Percentiles rank a stretch among this genome's conserved stretches.
These are phyloP conservation scores for Scytalidium lignicola DNA, from an alignment of 2,329 filamentous ascomycete genomes.

Conservation along the genomic window DNA sequence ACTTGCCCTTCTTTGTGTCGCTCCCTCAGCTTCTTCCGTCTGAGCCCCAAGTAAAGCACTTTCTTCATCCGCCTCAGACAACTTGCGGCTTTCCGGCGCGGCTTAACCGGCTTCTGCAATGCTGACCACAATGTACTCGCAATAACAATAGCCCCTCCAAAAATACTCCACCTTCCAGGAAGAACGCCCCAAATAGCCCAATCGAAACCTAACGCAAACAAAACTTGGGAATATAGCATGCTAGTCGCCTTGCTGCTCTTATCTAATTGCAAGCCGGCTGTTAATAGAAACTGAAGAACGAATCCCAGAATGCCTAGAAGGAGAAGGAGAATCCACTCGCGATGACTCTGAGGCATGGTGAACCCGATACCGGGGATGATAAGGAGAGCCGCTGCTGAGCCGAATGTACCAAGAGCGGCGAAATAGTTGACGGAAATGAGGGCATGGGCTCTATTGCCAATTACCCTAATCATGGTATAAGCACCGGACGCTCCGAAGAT, in stretches of 20 bases:
- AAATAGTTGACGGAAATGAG: conserved; percentile 89
- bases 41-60: conserved; percentile 19
- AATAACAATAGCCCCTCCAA: conserved; percentile 24
- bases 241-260: conserved; percentile 39
- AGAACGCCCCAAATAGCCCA: conserved; percentile 26
- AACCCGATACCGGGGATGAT: conserved; percentile 41
- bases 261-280: conserved; percentile 58
- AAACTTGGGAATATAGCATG: conserved; percentile 66
- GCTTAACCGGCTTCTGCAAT: conserved; percentile 16
- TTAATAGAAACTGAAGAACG: conserved; percentile 80
- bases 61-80: conserved; percentile 20
- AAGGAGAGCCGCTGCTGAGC: conserved; percentile 49
- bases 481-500: conserved; percentile 71
- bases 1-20: conserved; percentile 12
- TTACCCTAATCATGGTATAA: conserved; percentile 71
- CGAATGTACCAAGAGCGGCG: conserved; percentile 60
- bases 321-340: conserved; percentile 59
- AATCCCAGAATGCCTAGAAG: conserved; percentile 72
- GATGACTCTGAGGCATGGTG: conserved; percentile 36
- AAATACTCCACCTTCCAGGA: conserved; percentile 21
- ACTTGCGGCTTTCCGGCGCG: not conserved
- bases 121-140: conserved; percentile 26
- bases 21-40: conserved; percentile 11
- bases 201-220: conserved; percentile 48
- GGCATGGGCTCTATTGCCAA: conserved; percentile 74